These are phyloP conservation scores for Somion occarium DNA, from an alignment of 1,284 basidiomycete species.

Conservation along the genomic window DNA sequence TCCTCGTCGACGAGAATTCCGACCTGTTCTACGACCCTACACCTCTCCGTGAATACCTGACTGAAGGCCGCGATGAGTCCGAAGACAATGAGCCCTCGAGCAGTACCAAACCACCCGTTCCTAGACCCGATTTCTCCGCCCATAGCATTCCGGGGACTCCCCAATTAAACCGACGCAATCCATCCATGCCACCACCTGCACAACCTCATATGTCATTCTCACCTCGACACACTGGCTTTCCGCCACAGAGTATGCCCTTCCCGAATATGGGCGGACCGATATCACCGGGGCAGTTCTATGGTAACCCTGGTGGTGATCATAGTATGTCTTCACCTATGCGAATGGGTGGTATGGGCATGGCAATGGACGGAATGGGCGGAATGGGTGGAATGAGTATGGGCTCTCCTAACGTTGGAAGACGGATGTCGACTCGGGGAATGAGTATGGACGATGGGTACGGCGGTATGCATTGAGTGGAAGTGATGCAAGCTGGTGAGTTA, in stretches of 20 bases:
- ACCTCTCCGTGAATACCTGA: constrained; percentile 36
- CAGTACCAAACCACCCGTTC: constrained; percentile 15
- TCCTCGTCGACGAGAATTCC: constrained; percentile 50
- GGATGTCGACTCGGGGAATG: constrained; percentile 7
- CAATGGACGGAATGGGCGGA: constrained; percentile 11
- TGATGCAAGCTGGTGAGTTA: not conserved
- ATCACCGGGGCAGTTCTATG: constrained; percentile 25
- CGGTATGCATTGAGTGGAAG: constrained; percentile 10
- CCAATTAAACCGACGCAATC: constrained; percentile 13
- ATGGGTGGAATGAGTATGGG: constrained; percentile 22
- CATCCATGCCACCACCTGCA: constrained; percentile 5
- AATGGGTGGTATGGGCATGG: constrained; percentile 17
- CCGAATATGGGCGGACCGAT: constrained; percentile 19
- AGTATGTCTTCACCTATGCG: constrained; percentile 27
- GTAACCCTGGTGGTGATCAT: constrained; percentile 12
- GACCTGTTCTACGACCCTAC: constrained; percentile 64
- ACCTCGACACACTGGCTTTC: constrained; percentile 25
- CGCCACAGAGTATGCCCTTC: constrained; percentile 23
- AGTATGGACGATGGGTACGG: constrained; percentile 8
- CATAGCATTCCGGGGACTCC: constrained; percentile 9
- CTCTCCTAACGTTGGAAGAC: constrained; percentile 5
- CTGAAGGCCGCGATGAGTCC: constrained; percentile 25
- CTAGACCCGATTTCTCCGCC: constrained; percentile 9
- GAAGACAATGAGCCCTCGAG: constrained; percentile 11
- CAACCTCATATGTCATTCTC: constrained; percentile 25